These are phyloP conservation scores for Neltuma alba DNA, from an alignment of 306 rosid genomes.

Conservation along the genomic window DNA sequence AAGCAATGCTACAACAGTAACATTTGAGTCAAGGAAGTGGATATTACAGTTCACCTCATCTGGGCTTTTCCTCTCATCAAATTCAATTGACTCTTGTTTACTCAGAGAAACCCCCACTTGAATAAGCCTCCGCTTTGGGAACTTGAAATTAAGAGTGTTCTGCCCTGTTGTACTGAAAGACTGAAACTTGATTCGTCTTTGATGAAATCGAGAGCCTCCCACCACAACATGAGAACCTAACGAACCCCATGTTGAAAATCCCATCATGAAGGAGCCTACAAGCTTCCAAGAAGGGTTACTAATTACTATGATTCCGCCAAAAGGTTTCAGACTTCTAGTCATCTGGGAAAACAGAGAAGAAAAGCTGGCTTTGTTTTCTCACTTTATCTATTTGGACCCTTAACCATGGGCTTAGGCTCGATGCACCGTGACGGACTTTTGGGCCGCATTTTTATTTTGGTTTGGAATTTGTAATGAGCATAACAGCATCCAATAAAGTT, in stretches of 20 bases:
- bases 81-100: slow-evolving; percentile 50
- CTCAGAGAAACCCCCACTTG: slow-evolving; percentile 37
- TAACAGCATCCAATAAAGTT: too few relatives aligned
- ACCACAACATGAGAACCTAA: slow-evolving; percentile 48
- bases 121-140: slow-evolving; percentile 33
- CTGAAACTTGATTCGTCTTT: slow-evolving; percentile 39
- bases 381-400: background rate
- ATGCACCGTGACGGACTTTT: background rate
- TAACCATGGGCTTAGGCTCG: background rate
- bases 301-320: background rate
- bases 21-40: slow-evolving; percentile 24
- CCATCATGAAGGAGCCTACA: slow-evolving; percentile 47
- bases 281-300: background rate
- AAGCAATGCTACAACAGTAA: slow-evolving; percentile 14
- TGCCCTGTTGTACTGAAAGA: slow-evolving; percentile 30
- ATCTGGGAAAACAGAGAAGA: background rate
- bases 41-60: slow-evolving; percentile 60
- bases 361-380: background rate
- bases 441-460: background rate
- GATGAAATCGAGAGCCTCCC: slow-evolving; percentile 37
- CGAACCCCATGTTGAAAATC: slow-evolving; percentile 51
- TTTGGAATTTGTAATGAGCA: background rate
- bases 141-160: slow-evolving; percentile 39
- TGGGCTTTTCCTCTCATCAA: slow-evolving; percentile 80
- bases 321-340: background rate